Conservation (phyloP, 1,284 basidiomycete species). For the Bjerkandera adusta region DNA sequence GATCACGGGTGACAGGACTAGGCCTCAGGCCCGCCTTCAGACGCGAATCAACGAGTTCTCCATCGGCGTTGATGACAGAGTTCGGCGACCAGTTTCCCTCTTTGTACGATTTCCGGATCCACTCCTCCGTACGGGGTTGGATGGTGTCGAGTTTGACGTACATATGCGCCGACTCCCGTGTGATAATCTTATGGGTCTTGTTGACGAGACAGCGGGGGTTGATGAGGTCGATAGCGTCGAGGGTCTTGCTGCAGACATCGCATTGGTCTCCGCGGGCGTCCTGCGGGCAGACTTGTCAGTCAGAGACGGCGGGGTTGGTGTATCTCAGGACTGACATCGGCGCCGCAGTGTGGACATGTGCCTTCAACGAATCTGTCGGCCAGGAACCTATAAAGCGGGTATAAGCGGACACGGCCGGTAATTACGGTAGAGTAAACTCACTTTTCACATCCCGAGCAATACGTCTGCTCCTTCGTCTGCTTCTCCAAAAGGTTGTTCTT, state of each 20-base stretch:
- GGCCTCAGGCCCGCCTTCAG: constrained; percentile 86
- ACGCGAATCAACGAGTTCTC: constrained; percentile 89
- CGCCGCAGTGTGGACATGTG: constrained; percentile 87
- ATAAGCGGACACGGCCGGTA: neutral
- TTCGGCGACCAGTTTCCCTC: constrained; percentile 92
- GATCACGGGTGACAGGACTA: constrained; percentile 91
- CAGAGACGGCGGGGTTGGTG: too few species aligned
- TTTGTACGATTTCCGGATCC: constrained; percentile 81
- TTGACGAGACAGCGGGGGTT: constrained; percentile 94
- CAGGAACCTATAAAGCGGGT: constrained; percentile 61
- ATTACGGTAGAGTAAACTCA: constrained; percentile 31
- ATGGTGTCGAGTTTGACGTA: constrained; percentile 87
- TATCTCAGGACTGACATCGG: constrained; percentile 51
- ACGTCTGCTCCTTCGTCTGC: constrained; percentile 89
- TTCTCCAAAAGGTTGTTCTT: constrained; percentile 76
- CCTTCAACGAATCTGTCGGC: constrained; percentile 97
- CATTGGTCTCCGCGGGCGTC: constrained; percentile 99
- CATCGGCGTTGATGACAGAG: constrained; percentile 83
- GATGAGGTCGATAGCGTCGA: constrained; percentile 92
- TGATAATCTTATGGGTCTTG: constrained; percentile 75
- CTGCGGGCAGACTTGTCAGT: too few species aligned
- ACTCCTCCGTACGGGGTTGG: constrained; percentile 84
- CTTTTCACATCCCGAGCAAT: constrained; percentile 89
- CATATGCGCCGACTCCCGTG: constrained; percentile 88
- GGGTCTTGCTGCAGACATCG: constrained; percentile 90